These are phyloP conservation scores for Teunomyces tritomae DNA, from an alignment of 805 yeast genomes.

Conservation along the genomic window DNA sequence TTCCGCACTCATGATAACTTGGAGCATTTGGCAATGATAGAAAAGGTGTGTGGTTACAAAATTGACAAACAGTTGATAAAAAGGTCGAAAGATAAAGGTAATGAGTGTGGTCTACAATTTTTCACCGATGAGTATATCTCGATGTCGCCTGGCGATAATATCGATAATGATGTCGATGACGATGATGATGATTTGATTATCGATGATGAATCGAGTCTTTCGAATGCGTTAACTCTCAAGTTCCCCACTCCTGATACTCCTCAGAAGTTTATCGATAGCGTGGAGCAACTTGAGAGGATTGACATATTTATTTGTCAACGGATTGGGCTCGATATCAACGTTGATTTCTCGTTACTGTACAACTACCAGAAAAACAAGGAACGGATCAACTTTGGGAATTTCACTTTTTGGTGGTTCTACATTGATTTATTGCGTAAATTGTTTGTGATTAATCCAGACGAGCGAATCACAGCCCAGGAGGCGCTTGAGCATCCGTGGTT, in stretches of 20 bases:
- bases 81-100: slow-evolving; percentile 30
- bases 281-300: slow-evolving; percentile 39
- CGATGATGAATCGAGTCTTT: slow-evolving; percentile 28
- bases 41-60: slow-evolving; percentile 61
- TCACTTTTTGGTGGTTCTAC: slow-evolving; percentile 82
- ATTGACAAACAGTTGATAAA: slow-evolving; percentile 46
- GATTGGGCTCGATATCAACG: slow-evolving; percentile 38
- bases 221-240: slow-evolving; percentile 25
- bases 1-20: slow-evolving; percentile 93
- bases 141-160: neutral
- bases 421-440: slow-evolving; percentile 39
- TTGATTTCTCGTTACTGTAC: slow-evolving; percentile 36
- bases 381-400: slow-evolving; percentile 54
- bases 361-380: slow-evolving; percentile 38
- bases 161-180: slow-evolving; percentile 12
- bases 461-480: slow-evolving; percentile 39
- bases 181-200: slow-evolving; percentile 28
- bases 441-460: slow-evolving; percentile 38
- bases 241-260: slow-evolving; percentile 43
- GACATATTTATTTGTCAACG: slow-evolving; percentile 44
- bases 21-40: slow-evolving; percentile 95
- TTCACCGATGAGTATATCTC: slow-evolving; percentile 26
- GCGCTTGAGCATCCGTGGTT: slow-evolving; percentile 50
- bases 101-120: slow-evolving; percentile 41
- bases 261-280: slow-evolving; percentile 36